Conservation (phyloP, 352 stramenopile species). For the Sclerospora graminicola region DNA sequence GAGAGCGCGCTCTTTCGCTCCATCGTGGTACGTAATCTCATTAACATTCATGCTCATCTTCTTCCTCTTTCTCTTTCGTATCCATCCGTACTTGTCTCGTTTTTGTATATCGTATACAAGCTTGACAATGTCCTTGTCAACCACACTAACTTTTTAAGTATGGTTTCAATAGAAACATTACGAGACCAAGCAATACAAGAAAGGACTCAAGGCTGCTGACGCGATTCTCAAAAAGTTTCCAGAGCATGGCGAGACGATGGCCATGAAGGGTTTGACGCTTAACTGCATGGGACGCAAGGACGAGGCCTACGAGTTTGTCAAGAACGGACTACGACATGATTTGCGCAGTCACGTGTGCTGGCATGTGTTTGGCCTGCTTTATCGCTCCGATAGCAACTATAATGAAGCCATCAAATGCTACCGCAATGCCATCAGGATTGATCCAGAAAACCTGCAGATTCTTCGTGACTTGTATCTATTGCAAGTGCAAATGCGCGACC, state of each 20-base stretch:
- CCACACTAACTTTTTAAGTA: not conserved
- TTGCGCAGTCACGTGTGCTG: constrained; percentile 95
- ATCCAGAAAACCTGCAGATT: constrained; percentile 97
- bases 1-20: constrained; percentile 94
- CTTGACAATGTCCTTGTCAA: not conserved
- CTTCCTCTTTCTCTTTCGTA: not conserved
- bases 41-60: not conserved
- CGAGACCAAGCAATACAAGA: constrained; percentile 99
- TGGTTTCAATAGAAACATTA: constrained; percentile 86
- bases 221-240: constrained; percentile 95
- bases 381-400: constrained; percentile 96
- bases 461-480: constrained; percentile 93
- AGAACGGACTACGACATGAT: constrained; percentile 89
- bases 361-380: constrained; percentile 97
- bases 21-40: constrained; percentile 71
- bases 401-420: constrained; percentile 98
- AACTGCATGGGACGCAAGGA: constrained; percentile 92
- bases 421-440: constrained; percentile 93
- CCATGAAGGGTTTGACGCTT: constrained; percentile 97
- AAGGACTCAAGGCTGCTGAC: constrained; percentile 92
- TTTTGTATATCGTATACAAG: too few species aligned
- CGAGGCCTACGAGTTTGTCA: constrained; percentile 95
- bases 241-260: constrained; percentile 94
- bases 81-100: not conserved
- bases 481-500: constrained; percentile 89